Evolutionary conservation across 352 stramenopile species (phyloP).

Genomic region (Phytopythium aichiense): DNA sequence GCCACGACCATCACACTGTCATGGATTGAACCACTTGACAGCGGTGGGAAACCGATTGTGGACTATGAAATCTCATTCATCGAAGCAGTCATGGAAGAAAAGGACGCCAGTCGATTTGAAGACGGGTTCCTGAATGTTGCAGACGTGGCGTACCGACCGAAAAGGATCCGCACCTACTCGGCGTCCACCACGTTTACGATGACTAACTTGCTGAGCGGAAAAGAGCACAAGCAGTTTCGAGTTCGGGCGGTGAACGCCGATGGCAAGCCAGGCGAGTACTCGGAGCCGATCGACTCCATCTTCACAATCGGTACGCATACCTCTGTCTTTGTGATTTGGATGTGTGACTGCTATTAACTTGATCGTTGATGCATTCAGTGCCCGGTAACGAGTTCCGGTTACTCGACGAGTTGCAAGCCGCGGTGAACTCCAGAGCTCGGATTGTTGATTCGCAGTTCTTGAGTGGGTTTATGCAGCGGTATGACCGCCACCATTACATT

Average conservation of each 20-base stretch:
- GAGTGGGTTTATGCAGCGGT: conserved; percentile 80
- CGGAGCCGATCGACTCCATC: conserved; percentile 40
- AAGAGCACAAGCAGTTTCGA: conserved; percentile 61
- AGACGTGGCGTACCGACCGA: conserved; percentile 49
- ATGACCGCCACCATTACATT: conserved; percentile 70
- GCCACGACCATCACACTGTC: conserved; percentile 60
- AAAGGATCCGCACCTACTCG: conserved; percentile 49
- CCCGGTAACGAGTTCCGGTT: conserved; percentile 63
- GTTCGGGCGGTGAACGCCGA: conserved; percentile 55
- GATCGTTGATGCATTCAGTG: conserved; percentile 14
- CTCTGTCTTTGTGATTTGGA: not conserved
- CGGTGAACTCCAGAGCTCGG: conserved; percentile 63
- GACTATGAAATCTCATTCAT: conserved; percentile 69
- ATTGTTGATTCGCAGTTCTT: conserved; percentile 76
- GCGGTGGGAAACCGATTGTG: conserved; percentile 47
- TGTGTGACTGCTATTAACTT: conserved; percentile 6
- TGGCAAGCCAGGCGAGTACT: conserved; percentile 52
- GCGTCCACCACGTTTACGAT: conserved; percentile 30
- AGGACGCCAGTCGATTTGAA: conserved; percentile 11
- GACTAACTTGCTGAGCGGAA: conserved; percentile 48
- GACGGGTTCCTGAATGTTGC: conserved; percentile 46
- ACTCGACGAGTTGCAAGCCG: conserved; percentile 73
- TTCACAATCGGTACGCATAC: conserved; percentile 52
- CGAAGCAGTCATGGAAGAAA: conserved; percentile 58
- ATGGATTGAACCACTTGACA: conserved; percentile 57